Evolutionary conservation across 805 yeast species (phyloP).

Genomic region (Cyberlindnera veronae): DNA sequence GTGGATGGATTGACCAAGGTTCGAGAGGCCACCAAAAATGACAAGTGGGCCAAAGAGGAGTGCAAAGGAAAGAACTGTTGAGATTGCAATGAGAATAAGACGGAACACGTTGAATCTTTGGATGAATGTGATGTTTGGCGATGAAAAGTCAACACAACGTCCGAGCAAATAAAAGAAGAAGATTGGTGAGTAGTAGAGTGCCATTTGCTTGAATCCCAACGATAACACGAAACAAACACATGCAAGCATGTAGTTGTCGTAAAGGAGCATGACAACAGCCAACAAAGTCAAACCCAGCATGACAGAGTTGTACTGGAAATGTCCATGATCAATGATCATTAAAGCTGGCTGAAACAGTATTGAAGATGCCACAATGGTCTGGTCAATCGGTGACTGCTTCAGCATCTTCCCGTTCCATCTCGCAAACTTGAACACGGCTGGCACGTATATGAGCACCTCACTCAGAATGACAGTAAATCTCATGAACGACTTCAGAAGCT

Average conservation of each 20-base stretch:
- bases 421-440: slow-evolving; percentile 72
- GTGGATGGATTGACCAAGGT: slow-evolving; percentile 49
- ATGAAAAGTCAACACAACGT: slow-evolving; percentile 29
- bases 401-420: slow-evolving; percentile 64
- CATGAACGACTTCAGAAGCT: slow-evolving; percentile 77
- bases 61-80: slow-evolving; percentile 54
- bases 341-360: slow-evolving; percentile 83
- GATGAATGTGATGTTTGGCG: slow-evolving; percentile 9
- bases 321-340: slow-evolving; percentile 91
- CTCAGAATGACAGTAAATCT: slow-evolving; percentile 72
- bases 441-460: slow-evolving; percentile 71
- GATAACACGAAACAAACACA: slow-evolving; percentile 76
- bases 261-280: slow-evolving; percentile 61
- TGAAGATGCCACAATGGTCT: slow-evolving; percentile 70
- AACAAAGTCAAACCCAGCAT: slow-evolving; percentile 85
- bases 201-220: slow-evolving; percentile 91
- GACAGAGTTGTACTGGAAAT: slow-evolving; percentile 91
- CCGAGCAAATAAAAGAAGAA: slow-evolving; percentile 80
- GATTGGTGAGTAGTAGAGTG: slow-evolving; percentile 86
- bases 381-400: slow-evolving; percentile 64
- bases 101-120: slow-evolving; percentile 49
- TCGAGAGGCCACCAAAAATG: slow-evolving; percentile 37
- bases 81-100: slow-evolving; percentile 56
- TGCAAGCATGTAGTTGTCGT: slow-evolving; percentile 62
- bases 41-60: slow-evolving; percentile 60